Evolutionary conservation across 2,329 filamentous ascomycete species (phyloP), one percentile per base, ranked within the genome.

Genomic region (Aspergillus ruber): DNA sequence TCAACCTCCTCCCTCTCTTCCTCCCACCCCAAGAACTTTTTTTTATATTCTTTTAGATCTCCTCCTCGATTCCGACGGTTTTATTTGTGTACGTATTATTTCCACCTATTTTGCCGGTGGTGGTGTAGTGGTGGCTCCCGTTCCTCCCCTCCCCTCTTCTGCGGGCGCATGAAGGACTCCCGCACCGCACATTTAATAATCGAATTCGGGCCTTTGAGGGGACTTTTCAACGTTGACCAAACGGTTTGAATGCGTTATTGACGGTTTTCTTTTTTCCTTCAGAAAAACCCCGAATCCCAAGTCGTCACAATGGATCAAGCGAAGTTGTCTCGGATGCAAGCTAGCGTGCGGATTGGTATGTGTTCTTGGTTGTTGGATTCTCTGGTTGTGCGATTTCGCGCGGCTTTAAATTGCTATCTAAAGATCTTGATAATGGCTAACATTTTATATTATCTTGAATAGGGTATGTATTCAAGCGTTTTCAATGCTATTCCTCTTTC

Each of bases 281-380:
- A 42, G 13, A 42, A 4, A 20, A 29, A 29, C 10, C 40, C 25
- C 40, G 43, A 48, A 46, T 44, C 38, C 33, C 52, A 46, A 25
- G 65, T 61, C 66, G 65, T 69, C 68, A 77, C 63, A 61, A 83
- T 84, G 81, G 80, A 84, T 78, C 74, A 78, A 65, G 80, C 80
- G 70, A 84, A 83, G 77, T 72, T 84, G 66, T 79, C 79, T 68
- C 80, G 73, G 69, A 79, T 84, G 78, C 80, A 83, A 73, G 75
- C 77, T 73, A 79, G 78, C 63, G 79, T 80, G 68, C 79, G 81
- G 70, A 88, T 84, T 74, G 85, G 85, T 88, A 82, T 64, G 84
- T 82, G 25, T 12, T 12, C 10, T 12, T 29, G 9, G 12, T 29
- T 12, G 25, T 29, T 29, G 36, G 38, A 15, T 17, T 48, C 48